Evolutionary conservation across 352 stramenopile species (phyloP).

Genomic region (Pythium guiyangense): DNA sequence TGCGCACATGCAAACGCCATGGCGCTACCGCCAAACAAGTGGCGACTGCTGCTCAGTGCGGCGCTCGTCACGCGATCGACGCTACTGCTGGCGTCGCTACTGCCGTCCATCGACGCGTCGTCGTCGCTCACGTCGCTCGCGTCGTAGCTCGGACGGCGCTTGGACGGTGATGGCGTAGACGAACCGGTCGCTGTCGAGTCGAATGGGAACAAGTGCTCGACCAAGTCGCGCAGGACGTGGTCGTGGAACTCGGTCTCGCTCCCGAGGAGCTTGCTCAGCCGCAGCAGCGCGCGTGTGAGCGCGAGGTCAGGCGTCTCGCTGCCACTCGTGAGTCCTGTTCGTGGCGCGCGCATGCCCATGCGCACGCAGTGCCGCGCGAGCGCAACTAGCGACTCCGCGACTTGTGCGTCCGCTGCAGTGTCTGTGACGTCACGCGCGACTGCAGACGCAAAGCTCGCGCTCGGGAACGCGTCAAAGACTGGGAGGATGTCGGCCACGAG

Average conservation of each 20-base stretch:
- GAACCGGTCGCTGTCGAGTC: too few species aligned
- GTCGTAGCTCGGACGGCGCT: constrained; percentile 17
- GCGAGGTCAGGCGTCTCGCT: constrained; percentile 31
- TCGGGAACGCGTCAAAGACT: constrained; percentile 61
- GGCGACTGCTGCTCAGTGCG: constrained; percentile 1
- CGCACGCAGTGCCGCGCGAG: constrained; percentile 61
- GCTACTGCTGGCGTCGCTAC: constrained; percentile 1
- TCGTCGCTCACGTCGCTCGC: constrained; percentile 19
- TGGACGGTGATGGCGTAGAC: constrained; percentile 20
- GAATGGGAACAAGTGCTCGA: constrained; percentile 56
- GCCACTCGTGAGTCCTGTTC: constrained; percentile 9
- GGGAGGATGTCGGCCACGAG: constrained; percentile 53
- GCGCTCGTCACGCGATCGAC: background rate
- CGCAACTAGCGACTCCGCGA: constrained; percentile 58
- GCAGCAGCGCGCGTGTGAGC: constrained; percentile 46
- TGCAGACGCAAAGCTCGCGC: constrained; percentile 49
- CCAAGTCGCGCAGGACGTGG: constrained; percentile 50
- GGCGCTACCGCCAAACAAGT: constrained; percentile 46
- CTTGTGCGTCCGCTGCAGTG: constrained; percentile 49
- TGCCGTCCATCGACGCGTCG: constrained; percentile 30
- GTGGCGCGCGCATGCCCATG: constrained; percentile 21
- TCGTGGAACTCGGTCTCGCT: constrained; percentile 41
- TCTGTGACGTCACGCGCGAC: constrained; percentile 59
- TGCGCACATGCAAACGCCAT: constrained; percentile 59
- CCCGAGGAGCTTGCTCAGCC: constrained; percentile 54